Evolutionary conservation across 352 stramenopile species (phyloP), one percentile per base, ranked within the genome.

Genomic region (Peronospora destructor): DNA sequence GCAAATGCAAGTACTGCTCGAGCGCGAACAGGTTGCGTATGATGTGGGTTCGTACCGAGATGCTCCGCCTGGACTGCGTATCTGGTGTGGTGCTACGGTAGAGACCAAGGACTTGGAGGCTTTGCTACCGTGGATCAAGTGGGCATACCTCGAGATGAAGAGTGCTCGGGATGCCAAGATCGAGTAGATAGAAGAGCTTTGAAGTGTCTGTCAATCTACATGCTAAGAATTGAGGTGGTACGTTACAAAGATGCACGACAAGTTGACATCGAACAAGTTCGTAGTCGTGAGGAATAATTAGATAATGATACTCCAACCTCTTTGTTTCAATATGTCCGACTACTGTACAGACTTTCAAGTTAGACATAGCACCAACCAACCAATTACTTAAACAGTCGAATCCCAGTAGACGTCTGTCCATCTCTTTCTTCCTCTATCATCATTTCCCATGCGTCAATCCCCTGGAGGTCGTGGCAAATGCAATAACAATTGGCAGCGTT

Each of bases 1-100:
- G 81, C 87, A 94, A 46, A 96, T 99, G 66, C 91, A 95, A 49
- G 72, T 74, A 21, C 53, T 99, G 42, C 85, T 99, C 3, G 95
- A 99, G 66, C 84, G 80, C 26, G 93, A 99, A 67, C 70, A 94
- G 45, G 92, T 99, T 10, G 96, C 96, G 14, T 95, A 92, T 52
- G 96, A 99, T 68, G 98, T 99, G 66, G 95, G 95, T 67, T 96
- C 94, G 54, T 99, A 99, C 83, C 81, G 96, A 39, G 96, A 99
- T 68, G 96, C 96, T 11, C 96, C 96, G 30, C 89, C 96, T 9
- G 96, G 95, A 13, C 95, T 99, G 55, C 84, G 96, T 47, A 98
- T 99, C 75, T 99, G 96, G 96, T 98, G 96, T 69, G 96, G 96
- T 49, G 95, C 95, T n/a, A 99, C 96, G 4, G 96, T 99, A 37